These are phyloP conservation scores for Cytospora paraplurivora DNA, from an alignment of 2,329 filamentous ascomycete genomes.

Conservation along the genomic window DNA sequence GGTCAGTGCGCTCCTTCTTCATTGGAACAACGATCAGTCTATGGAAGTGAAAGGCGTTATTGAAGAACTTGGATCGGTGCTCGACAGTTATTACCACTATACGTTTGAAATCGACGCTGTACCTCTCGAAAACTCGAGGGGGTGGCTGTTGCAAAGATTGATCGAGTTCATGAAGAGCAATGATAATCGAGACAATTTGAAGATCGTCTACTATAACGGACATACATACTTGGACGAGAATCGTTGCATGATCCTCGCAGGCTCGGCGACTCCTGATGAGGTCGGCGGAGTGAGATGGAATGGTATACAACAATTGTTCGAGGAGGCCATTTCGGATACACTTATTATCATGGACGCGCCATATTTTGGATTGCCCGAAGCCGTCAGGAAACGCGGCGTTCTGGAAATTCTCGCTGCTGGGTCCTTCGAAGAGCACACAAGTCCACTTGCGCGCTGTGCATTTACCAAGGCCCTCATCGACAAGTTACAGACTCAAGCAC, in stretches of 20 bases:
- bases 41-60: slow-evolving; percentile 44
- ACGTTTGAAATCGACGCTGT: slow-evolving; percentile 51
- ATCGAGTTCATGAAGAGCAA: slow-evolving; percentile 55
- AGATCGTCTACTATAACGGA: slow-evolving; percentile 61
- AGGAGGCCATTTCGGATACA: slow-evolving; percentile 57
- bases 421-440: slow-evolving; percentile 54
- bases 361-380: slow-evolving; percentile 57
- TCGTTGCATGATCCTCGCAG: slow-evolving; percentile 33
- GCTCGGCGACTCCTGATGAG: slow-evolving; percentile 35
- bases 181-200: slow-evolving; percentile 58
- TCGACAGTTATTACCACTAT: slow-evolving; percentile 57
- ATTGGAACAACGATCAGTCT: slow-evolving; percentile 59
- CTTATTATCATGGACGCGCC: slow-evolving; percentile 62
- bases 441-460: slow-evolving; percentile 49
- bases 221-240: slow-evolving; percentile 57
- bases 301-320: slow-evolving; percentile 57
- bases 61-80: slow-evolving; percentile 52
- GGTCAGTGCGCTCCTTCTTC: slow-evolving; percentile 56
- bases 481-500: slow-evolving; percentile 51
- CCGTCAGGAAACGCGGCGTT: slow-evolving; percentile 55
- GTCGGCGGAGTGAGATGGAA: slow-evolving; percentile 56
- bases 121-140: slow-evolving; percentile 53
- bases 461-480: slow-evolving; percentile 56
- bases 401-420: slow-evolving; percentile 60
- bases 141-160: slow-evolving; percentile 56